Percentiles rank a stretch among this genome's conserved stretches.
These are phyloP conservation scores for Arachnomyces sp. DNA, from an alignment of 2,329 filamentous ascomycete species.

Conservation along the genomic window DNA sequence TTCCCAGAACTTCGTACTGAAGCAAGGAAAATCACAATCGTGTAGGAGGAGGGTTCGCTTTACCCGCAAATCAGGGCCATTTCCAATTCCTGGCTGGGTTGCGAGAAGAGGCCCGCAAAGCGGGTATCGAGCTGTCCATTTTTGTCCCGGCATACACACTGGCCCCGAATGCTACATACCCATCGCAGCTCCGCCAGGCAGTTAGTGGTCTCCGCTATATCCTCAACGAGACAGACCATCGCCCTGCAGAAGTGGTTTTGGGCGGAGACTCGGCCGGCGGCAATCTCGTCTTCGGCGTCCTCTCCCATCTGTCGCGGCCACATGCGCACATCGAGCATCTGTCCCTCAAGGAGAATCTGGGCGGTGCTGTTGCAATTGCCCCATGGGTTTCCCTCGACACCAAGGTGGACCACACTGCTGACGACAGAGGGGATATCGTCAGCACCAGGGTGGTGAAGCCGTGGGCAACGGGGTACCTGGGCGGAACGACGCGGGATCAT, in stretches of 20 bases:
- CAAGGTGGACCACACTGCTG: constrained; percentile 38
- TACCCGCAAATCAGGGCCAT: constrained; percentile 36
- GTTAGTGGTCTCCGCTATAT: constrained; percentile 33
- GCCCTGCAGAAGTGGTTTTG: constrained; percentile 27
- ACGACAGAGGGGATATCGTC: constrained; percentile 43
- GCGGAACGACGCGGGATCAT: constrained; percentile 29
- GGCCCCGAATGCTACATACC: constrained; percentile 33
- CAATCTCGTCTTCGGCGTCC: constrained; percentile 27
- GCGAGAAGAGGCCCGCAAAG: constrained; percentile 29
- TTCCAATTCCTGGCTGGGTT: constrained; percentile 39
- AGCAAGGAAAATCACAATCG: neutral
- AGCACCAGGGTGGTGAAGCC: constrained; percentile 23
- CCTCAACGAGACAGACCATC: constrained; percentile 22
- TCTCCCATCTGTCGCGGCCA: constrained; percentile 42
- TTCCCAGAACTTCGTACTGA: neutral
- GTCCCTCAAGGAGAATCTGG: constrained; percentile 31
- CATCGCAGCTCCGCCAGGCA: constrained; percentile 32
- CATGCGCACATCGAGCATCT: constrained; percentile 42
- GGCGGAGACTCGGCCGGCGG: constrained; percentile 37
- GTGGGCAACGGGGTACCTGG: constrained; percentile 44
- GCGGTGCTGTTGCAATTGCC: constrained; percentile 44
- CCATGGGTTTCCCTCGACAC: constrained; percentile 48
- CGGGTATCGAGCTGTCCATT: constrained; percentile 38
- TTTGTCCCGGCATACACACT: constrained; percentile 51
- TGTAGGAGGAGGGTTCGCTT: constrained; percentile 48